Evolutionary conservation across 2,329 filamentous ascomycete genomes (phyloP), one percentile per base, ranked within the genome.

Genomic region (Fusarium lyarnte): DNA sequence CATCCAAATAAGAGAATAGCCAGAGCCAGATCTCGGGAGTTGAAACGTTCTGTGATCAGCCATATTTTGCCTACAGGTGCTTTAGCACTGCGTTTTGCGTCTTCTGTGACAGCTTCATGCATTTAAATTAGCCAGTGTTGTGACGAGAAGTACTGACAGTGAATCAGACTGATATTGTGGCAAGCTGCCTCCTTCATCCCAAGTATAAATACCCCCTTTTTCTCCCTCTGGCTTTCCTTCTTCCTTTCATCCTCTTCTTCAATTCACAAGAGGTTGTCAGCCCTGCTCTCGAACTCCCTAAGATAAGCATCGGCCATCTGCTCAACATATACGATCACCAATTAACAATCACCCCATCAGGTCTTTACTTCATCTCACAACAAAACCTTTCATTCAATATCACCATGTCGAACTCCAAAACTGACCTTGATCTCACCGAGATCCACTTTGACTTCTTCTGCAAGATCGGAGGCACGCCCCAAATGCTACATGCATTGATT

Each of bases 261-360:
- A 13, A 6, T 25, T 14, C 31, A 12, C 11, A 12, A n/a, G n/a
- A n/a, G n/a, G n/a, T n/a, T n/a, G n/a, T 12, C n/a, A 2, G n/a
- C 2, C n/a, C 9, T 25, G 0, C 16, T 19, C 14, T 19, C 16
- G 0, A 14, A 6, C 3, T 19, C 8, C n/a, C 9, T 3, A 10
- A 21, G 31, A n/a, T 51, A 25, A 19, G 6, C 2, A 51, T 11
- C 6, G 6, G n/a, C 31, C 6, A 35, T 11, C 21, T 21, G 8
- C n/a, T 35, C 11, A 11, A 21, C 8, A 8, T 51, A 35, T 8
- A 35, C 4, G 8, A 16, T 35, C n/a, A 25, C n/a, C n/a, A 35
- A 51, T 16, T 51, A 25, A 51, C 12, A 51, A 2, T 5, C 4
- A 19, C 4, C 8, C 11, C 12, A 11, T 25, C n/a, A 35, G 8